A percentile compares a stretch with the other conserved stretches of the same genome.
Evolutionary conservation across 805 yeast genomes (phyloP).

Genomic region (Lachancea meyersii): DNA sequence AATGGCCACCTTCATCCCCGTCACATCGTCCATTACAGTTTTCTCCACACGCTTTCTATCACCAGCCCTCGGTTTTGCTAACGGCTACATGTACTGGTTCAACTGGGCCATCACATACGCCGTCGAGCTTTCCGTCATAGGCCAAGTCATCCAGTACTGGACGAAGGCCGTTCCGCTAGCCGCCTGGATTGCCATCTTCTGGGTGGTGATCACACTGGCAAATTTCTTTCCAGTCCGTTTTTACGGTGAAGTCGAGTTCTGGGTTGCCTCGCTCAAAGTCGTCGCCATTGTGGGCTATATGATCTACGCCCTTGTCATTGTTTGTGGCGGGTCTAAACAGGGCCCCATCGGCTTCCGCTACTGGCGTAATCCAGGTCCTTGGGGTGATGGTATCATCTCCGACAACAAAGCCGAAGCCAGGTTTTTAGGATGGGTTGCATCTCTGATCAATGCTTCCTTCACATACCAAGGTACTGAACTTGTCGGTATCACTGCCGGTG

Average conservation of each 20-base stretch:
- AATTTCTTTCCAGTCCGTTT: slow-evolving; percentile 50
- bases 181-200: slow-evolving; percentile 55
- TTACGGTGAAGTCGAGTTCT: slow-evolving; percentile 54
- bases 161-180: slow-evolving; percentile 50
- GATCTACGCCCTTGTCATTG: slow-evolving; percentile 48
- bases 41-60: slow-evolving; percentile 59
- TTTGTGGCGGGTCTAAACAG: slow-evolving; percentile 49
- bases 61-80: slow-evolving; percentile 60
- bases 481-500: slow-evolving; percentile 55
- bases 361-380: slow-evolving; percentile 64
- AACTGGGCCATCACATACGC: slow-evolving; percentile 69
- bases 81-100: slow-evolving; percentile 68
- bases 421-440: slow-evolving; percentile 49
- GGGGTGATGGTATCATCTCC: slow-evolving; percentile 52
- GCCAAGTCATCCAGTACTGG: slow-evolving; percentile 50
- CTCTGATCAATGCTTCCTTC: slow-evolving; percentile 50
- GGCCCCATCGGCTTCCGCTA: slow-evolving; percentile 60
- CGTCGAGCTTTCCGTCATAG: slow-evolving; percentile 50
- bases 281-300: slow-evolving; percentile 51
- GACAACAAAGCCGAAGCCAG: slow-evolving; percentile 38
- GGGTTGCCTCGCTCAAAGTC: slow-evolving; percentile 49
- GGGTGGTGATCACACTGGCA: slow-evolving; percentile 38
- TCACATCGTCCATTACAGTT: slow-evolving; percentile 54
- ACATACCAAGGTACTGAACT: slow-evolving; percentile 57
- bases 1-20: slow-evolving; percentile 70